Base-by-base conservation (phyloP, 2,329 filamentous ascomycete genomes). In the Cladophialophora immunda region DNA sequence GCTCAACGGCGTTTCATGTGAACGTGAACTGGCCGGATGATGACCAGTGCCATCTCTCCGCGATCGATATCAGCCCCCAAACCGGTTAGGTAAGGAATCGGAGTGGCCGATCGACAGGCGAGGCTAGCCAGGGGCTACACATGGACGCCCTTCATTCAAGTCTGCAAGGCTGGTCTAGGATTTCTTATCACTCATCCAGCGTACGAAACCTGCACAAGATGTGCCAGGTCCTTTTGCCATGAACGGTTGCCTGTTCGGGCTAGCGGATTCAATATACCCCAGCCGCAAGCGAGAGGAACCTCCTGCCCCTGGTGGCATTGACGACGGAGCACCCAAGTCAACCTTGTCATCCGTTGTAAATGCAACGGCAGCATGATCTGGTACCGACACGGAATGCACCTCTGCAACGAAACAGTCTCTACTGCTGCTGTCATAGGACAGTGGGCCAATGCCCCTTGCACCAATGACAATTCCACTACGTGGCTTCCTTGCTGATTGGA, bases 71-170 rank as follows among this genome's bases (percentile, higher is more conserved):
- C 19, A 11, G 45, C 45, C 45, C 11, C 22, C 11, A 25, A 50
- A 25, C 45, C 55, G n/a, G 7, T 58, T 58, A 58, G 55, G 30
- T 58, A 58, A 58, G 55, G 27, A 9, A 2, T 58, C 55, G 55
- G 55, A 45, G 55, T 15, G 30, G n/a, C 55, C 55, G 55, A 22
- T 41, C 8, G 45, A 25, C 19, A 25, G 19, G 22, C 4, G 45
- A 50, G 22, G 22, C 45, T 50, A 19, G 22, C 8, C 22, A 27
- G 22, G 19, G 22, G 6, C 41, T 47, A 11, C n/a, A 1, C 9
- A n/a, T 47, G n/a, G 22, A 25, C 22, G 19, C 0, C 45, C 22
- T 25, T 27, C 45, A 25, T 25, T 11, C 19, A 19, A 7, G 17
- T 41, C 38, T 19, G 2, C 19, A 50, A 50, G 45, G 45, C 45